These are phyloP conservation scores for Ulvella scutata DNA, from an alignment of 139 green algal genomes.

Conservation along the genomic window DNA sequence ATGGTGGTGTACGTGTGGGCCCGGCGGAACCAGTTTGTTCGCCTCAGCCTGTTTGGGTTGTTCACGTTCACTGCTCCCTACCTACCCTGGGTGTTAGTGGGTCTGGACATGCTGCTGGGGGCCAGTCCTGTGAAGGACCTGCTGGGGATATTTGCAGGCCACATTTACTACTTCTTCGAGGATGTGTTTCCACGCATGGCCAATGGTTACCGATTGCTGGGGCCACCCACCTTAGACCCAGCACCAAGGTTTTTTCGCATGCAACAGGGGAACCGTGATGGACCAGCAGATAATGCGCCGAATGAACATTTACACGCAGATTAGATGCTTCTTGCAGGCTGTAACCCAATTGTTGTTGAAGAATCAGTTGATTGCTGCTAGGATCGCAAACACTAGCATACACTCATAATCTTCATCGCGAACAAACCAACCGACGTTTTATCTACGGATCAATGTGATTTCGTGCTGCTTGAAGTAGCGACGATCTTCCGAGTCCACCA, in stretches of 20 bases:
- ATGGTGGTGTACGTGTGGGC: constrained; percentile 99
- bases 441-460: constrained; percentile 58
- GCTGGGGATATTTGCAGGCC: constrained; percentile 82
- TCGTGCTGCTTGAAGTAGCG: constrained; percentile 96
- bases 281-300: no score
- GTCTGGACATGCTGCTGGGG: constrained; percentile 83
- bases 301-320: no score
- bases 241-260: no score
- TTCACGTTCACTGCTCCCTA: constrained; percentile 99
- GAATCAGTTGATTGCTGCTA: no score
- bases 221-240: no score
- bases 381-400: no score
- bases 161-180: constrained; percentile 95
- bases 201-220: constrained; percentile 43
- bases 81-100: constrained; percentile 95
- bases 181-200: constrained; percentile 94
- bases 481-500: constrained; percentile 97
- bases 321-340: no score
- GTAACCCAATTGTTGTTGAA: no score
- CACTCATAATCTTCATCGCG: no score
- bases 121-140: constrained; percentile 76
- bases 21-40: constrained; percentile 75
- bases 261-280: no score
- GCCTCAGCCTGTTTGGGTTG: constrained; percentile 90
- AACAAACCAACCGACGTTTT: no score